Conservation (phyloP, 805 yeast species). For the Lachancea lanzarotensis region DNA sequence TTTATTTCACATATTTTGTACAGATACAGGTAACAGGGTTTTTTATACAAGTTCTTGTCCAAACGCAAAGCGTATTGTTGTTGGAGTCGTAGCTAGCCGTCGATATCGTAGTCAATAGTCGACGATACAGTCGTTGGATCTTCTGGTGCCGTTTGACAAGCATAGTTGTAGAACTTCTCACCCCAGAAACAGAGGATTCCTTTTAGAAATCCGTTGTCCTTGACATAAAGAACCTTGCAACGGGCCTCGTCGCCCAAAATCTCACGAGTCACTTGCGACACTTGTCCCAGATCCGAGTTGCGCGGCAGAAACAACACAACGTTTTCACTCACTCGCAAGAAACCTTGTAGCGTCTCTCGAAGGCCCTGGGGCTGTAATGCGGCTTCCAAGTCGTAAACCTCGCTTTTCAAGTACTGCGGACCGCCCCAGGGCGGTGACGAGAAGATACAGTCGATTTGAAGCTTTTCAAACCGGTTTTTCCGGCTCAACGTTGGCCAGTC, state of each 20-base stretch:
- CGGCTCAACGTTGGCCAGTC: conserved; percentile 37
- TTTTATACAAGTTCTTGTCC: too few species aligned
- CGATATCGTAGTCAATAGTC: conserved; percentile 3
- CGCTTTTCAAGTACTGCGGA: conserved; percentile 44
- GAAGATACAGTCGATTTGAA: conserved; percentile 40
- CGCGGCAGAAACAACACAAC: conserved; percentile 61
- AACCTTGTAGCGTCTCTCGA: conserved; percentile 38
- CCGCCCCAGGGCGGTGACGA: conserved; percentile 94
- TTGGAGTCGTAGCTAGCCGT: not conserved
- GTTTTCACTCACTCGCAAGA: conserved; percentile 38
- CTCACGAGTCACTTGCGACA: conserved; percentile 40
- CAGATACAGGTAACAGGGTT: not conserved
- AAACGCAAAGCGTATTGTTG: not conserved
- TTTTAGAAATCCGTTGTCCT: conserved; percentile 38
- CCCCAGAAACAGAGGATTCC: conserved; percentile 64
- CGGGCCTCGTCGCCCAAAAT: conserved; percentile 40
- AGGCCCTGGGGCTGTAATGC: conserved; percentile 44
- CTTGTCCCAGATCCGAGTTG: conserved; percentile 48
- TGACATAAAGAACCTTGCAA: conserved; percentile 42
- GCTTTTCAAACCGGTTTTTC: conserved; percentile 14
- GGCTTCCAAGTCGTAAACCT: conserved; percentile 40
- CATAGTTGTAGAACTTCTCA: conserved; percentile 32
- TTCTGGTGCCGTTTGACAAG: not conserved
- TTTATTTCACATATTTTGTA: not conserved
- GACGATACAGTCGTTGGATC: not conserved